Conservation (phyloP, 257 asterid genomes). For the Salvia hispanica region DNA sequence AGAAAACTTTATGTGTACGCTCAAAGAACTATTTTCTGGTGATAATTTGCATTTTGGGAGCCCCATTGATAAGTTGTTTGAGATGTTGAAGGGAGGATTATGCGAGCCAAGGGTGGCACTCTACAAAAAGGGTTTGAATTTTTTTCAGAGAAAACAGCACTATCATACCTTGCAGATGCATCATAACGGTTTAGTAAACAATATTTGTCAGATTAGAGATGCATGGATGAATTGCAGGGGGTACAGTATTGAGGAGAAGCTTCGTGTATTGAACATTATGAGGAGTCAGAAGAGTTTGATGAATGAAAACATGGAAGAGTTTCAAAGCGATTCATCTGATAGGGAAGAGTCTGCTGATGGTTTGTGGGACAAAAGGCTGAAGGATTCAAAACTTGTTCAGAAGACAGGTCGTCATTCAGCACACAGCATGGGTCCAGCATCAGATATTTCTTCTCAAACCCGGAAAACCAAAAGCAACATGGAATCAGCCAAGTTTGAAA, state of each 20-base stretch:
- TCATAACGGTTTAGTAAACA: slow-evolving; percentile 75
- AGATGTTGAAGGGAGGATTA: slow-evolving; percentile 90
- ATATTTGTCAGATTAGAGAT: slow-evolving; percentile 89
- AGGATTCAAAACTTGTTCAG: slow-evolving; percentile 64
- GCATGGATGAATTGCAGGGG: slow-evolving; percentile 88
- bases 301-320: slow-evolving; percentile 91
- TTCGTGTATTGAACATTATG: slow-evolving; percentile 85
- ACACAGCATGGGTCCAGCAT: slow-evolving; percentile 43
- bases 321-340: slow-evolving; percentile 76
- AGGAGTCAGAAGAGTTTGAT: slow-evolving; percentile 88
- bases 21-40: slow-evolving; percentile 82
- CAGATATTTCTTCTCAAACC: slow-evolving; percentile 53
- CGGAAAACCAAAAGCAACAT: slow-evolving; percentile 40
- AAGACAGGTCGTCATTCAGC: slow-evolving; percentile 52
- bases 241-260: slow-evolving; percentile 95
- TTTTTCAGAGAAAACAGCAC: slow-evolving; percentile 77
- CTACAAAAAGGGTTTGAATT: slow-evolving; percentile 84
- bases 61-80: slow-evolving; percentile 68
- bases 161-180: slow-evolving; percentile 79
- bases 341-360: slow-evolving; percentile 77
- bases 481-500: slow-evolving; percentile 57
- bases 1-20: slow-evolving; percentile 67
- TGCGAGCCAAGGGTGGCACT: slow-evolving; percentile 99
- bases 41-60: slow-evolving; percentile 83
- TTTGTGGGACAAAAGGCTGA: slow-evolving; percentile 68